Evolutionary conservation across 2,329 filamentous ascomycete genomes (phyloP), one percentile per base, ranked within the genome.

Genomic region (Venturia asperata): DNA sequence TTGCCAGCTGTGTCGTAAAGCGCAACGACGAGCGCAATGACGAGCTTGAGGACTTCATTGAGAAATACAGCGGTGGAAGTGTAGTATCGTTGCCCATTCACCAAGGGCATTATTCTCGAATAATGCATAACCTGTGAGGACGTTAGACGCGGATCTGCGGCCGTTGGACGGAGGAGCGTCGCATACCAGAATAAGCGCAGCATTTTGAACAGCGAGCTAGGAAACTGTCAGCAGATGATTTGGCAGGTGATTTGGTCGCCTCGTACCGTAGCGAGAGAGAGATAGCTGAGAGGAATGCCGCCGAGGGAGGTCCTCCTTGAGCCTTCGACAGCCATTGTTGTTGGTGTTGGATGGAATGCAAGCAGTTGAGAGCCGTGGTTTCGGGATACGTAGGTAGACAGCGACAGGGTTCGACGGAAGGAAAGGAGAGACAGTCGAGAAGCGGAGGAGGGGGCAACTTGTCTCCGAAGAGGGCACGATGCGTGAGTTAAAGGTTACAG

Each of bases 41-140:
- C 85, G 42, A 97, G 83, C 77, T 97, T 97, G 71, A 97, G 84
- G 60, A 96, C 83, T 77, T 99, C 94, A 76, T 92, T 94, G 68
- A 97, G 82, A 74, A 97, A 91, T 64, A 99, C 91, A 55, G 93
- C 92, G 11, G 94, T 97, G 52, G 92, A 97, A 47, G 93, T 88
- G 71, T 94, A 91, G 77, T 97, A 97, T 74, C 92, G 88, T 73
- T 92, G 90, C 69, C 91, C 90, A 74, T 88, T 87, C 11, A 84
- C 81, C 11, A 87, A 83, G n/a, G 92, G 89, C 92, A 97, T 97
- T 67, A 95, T 87, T 69, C 92, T 86, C 39, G 92, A 96, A 77
- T 97, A 96, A 79, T 97, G 93, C 83, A 96, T 89, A 65, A 97
- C 83, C 90, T 93, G 72, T 21, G n/a, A 37, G 43, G 45, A 24